A percentile compares a stretch with the other conserved stretches of the same genome.
These are phyloP conservation scores for Corynascus novoguineensis DNA, from an alignment of 495 filamentous ascomycete species.

Conservation along the genomic window DNA sequence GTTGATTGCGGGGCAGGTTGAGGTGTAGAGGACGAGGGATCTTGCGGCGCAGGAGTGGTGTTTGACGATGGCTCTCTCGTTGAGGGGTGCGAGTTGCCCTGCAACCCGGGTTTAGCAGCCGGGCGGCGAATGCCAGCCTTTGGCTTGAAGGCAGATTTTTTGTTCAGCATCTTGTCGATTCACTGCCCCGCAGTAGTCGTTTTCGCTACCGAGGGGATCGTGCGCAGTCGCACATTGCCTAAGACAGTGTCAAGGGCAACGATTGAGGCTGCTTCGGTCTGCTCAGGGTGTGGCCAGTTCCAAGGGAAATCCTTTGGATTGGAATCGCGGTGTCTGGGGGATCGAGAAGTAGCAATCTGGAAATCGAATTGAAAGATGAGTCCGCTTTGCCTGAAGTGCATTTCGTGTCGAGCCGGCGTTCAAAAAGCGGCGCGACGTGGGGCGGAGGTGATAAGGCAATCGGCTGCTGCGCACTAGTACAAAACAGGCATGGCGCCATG, in stretches of 20 bases:
- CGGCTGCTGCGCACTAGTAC: conserved; percentile 7
- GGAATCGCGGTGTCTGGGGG: not conserved
- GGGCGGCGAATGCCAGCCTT: conserved; percentile 27
- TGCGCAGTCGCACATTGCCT: conserved; percentile 8
- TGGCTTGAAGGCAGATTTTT: conserved; percentile 43
- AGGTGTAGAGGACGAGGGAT: conserved; percentile 3
- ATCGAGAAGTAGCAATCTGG: not conserved
- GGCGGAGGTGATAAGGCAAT: conserved; percentile 2
- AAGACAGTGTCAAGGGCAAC: not conserved
- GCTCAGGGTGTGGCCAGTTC: not conserved
- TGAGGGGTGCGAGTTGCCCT: conserved; percentile 11
- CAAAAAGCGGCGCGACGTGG: conserved; percentile 6
- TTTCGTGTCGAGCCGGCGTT: not conserved
- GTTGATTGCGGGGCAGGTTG: conserved; percentile 1
- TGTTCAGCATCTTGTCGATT: conserved; percentile 40
- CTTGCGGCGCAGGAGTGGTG: conserved; percentile 12
- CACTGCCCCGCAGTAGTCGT: conserved; percentile 7
- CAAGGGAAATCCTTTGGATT: not conserved
- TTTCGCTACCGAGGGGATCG: conserved; percentile 14
- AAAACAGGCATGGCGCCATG: conserved; percentile 21
- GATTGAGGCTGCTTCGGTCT: not conserved
- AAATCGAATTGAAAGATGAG: not conserved
- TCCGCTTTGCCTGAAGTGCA: not conserved
- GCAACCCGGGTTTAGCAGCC: conserved; percentile 10
- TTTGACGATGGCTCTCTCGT: conserved; percentile 1